Base-by-base conservation (phyloP, 805 yeast species). In the Vanderwaltozyma verrucispora region DNA sequence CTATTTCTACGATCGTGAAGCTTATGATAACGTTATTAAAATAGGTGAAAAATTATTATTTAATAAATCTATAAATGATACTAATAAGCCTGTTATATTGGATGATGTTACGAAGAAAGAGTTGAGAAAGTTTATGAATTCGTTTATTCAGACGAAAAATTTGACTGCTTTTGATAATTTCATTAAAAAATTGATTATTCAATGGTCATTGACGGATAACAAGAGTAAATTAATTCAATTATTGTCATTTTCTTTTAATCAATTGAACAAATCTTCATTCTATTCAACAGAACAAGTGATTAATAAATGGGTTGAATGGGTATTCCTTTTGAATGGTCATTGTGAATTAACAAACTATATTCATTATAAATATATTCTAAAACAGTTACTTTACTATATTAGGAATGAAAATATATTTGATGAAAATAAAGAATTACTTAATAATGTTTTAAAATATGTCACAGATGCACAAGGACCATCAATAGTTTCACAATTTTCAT, bases 401-500 rank as follows among this genome's bases (percentile, higher is more conserved):
- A 44, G 49, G 37, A 38, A 40, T 17, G 28, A 38, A 15, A 27
- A 27, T 13, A 33, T 19, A 9, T 29, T 34, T 10, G 32, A 35
- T 6, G 20, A 33, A 24, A 10, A 15, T 30, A 13, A 18, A 17
- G 26, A 28, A 13, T 19, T 30, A 3, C 25, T 39, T 15, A 27
- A 33, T 14, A 26, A 20, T 15, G 10, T 18, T 1, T 4, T 12
- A 5, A 8, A 24, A 10, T 14, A 4, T 23, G 25, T 45, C 20
- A 38, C 32, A 21, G 8, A 18, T n/a, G 32, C 35, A 12, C 33
- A 44, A 31, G 49, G 60, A n/a, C 33, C 48, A 7, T 28, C 51
- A 2, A 34, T 42, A 4, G 48, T 51, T n/a, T 52, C 57, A 7
- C 61, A 57, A 34, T 39, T 54, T 13, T 43, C 58, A 2, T 46